These are phyloP conservation scores for Skeletonema marinoi DNA, from an alignment of 108 stramenopile species.

Conservation along the genomic window DNA sequence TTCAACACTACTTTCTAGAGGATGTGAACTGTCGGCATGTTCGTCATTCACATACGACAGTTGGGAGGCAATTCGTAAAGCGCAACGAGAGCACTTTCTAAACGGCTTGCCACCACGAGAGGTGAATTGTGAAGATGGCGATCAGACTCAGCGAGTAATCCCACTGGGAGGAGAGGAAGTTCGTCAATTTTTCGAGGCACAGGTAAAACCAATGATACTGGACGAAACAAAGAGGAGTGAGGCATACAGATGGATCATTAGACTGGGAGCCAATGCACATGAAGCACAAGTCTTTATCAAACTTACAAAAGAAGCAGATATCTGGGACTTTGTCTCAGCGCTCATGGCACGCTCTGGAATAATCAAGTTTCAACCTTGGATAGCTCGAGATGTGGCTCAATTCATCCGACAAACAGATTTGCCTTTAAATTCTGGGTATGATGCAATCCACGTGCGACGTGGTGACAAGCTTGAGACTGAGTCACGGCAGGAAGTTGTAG, in stretches of 20 bases:
- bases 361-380: conserved; percentile 39
- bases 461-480: conserved; percentile 32
- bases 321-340: conserved; percentile 41
- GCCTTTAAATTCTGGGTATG: conserved; percentile 24
- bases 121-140: conserved; percentile 2
- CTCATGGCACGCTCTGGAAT: conserved; percentile 34
- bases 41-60: neutral
- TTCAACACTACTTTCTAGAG: conserved; percentile 11
- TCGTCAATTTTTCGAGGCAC: conserved; percentile 20
- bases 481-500: neutral
- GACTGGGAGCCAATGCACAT: conserved; percentile 29
- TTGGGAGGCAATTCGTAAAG: conserved; percentile 18
- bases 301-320: conserved; percentile 8
- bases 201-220: neutral
- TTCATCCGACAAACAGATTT: conserved; percentile 24
- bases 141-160: conserved; percentile 3
- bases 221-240: neutral
- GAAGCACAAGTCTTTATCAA: conserved; percentile 25
- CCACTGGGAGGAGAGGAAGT: conserved; percentile 21
- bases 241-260: conserved; percentile 22
- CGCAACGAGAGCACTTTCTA: neutral
- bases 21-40: neutral
- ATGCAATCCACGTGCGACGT: conserved; percentile 36
- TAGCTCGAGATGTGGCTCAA: conserved; percentile 30
- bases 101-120: conserved; percentile 5